These are phyloP conservation scores for Aspergillus sp. DNA, from an alignment of 2,329 filamentous ascomycete genomes.

Conservation along the genomic window DNA sequence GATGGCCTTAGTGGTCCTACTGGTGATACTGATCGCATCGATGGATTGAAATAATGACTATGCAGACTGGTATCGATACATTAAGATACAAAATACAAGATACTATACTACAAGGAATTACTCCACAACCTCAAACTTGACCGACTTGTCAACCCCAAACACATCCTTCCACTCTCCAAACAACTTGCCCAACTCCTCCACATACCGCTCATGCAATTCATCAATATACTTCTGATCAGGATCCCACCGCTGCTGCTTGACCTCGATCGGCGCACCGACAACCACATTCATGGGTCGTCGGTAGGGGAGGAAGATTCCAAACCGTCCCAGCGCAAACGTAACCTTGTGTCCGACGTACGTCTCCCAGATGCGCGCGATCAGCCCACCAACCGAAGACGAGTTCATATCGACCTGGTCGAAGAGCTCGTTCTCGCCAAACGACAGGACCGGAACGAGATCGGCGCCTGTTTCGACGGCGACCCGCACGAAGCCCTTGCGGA, in stretches of 20 bases:
- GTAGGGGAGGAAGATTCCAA: slow-evolving; percentile 77
- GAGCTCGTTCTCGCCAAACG: slow-evolving; percentile 82
- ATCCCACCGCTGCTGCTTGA: slow-evolving; percentile 50
- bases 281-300: slow-evolving; percentile 77
- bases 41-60: no score
- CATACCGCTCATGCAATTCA: slow-evolving; percentile 66
- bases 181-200: slow-evolving; percentile 42
- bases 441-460: slow-evolving; percentile 76
- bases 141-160: slow-evolving; percentile 18
- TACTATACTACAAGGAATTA: background rate
- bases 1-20: no score
- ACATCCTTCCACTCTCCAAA: slow-evolving; percentile 26
- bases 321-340: slow-evolving; percentile 77
- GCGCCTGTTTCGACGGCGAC: slow-evolving; percentile 77
- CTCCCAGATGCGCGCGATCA: slow-evolving; percentile 50
- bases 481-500: slow-evolving; percentile 84
- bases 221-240: slow-evolving; percentile 68
- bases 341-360: slow-evolving; percentile 69
- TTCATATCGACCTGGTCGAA: slow-evolving; percentile 74
- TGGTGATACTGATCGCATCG: no score
- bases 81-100: background rate
- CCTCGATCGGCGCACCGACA: slow-evolving; percentile 68
- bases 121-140: slow-evolving; percentile 23
- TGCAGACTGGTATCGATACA: background rate
- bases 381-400: slow-evolving; percentile 62